Conservation (phyloP, 169 alveolate species). For the Ichthyophthirius multifiliis region DNA sequence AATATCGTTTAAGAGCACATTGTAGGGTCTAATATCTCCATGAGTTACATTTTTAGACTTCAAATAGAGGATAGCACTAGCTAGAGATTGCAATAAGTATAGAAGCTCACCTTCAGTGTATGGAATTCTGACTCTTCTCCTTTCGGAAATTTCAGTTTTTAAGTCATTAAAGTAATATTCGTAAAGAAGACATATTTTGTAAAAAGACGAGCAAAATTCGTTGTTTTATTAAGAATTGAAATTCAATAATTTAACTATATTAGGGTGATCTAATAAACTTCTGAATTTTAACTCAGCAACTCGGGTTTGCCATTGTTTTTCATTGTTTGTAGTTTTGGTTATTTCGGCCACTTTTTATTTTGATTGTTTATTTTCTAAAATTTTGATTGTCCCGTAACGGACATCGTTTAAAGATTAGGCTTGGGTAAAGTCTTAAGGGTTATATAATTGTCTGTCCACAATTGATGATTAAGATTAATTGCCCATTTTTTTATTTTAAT, state of each 20-base stretch:
- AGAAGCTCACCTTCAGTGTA: slow-evolving; percentile 6
- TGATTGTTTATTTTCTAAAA: too few relatives aligned
- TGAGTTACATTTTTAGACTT: background rate
- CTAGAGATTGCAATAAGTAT: slow-evolving; percentile 3
- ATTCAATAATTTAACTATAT: background rate
- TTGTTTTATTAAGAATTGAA: background rate
- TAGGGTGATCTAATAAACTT: slow-evolving; percentile 2
- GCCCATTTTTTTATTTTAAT: too few relatives aligned
- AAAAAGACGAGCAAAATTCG: slow-evolving; percentile 8
- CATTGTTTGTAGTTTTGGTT: background rate
- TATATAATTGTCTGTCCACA: background rate
- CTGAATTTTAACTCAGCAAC: slow-evolving; percentile 1
- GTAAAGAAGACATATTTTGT: slow-evolving; percentile 1
- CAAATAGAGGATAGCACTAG: background rate
- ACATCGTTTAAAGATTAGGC: background rate
- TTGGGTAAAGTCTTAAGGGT: background rate
- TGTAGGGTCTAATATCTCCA: slow-evolving; percentile 15
- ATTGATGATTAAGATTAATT: too few relatives aligned
- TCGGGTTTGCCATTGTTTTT: background rate
- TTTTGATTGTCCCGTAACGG: background rate
- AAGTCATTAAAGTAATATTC: slow-evolving; percentile 7
- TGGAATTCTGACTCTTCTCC: background rate
- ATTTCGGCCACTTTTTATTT: background rate
- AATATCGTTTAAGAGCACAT: background rate
- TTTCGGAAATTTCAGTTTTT: background rate